Base-by-base conservation (phyloP, 352 stramenopile genomes). In the Pythium phragmitis region DNA sequence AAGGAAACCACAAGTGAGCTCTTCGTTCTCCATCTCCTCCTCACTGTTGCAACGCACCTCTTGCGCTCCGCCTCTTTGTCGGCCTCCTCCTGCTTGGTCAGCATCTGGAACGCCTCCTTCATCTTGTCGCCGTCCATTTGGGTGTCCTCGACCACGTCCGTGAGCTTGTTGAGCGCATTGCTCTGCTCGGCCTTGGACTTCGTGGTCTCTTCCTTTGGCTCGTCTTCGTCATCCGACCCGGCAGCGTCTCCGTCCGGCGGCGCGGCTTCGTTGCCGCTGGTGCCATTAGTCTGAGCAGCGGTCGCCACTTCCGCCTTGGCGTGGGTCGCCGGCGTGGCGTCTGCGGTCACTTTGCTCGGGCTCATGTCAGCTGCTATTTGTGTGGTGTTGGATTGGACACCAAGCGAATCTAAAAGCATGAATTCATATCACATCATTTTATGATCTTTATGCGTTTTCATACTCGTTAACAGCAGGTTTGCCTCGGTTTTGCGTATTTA, bases 101-200 rank as follows among this genome's bases (percentile, higher is more conserved):
- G 67, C 51, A 79, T 74, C 63, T 82, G 68, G 62, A 95, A 92
- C 30, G 86, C 83, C 58, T 86, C 57, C 67, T 91, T 92, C 84
- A 94, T 92, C 75, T 91, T 92, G 79, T 93, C 88, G 50, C 88
- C 84, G 77, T 95, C 87, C 80, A 95, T 89, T 55, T 91, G 77
- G 67, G 91, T 93, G 71, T 95, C 86, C 72, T 92, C 85, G 43
- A 92, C 85, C 33, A 86, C 73, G 64, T 95, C 87, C 45, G 82
- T 92, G 60, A 95, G 80, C 65, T 92, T 95, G 56, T 94, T 75
- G 70, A 95, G 85, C 28, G 87, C 87, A 48, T 53, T 89, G 67
- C 74, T 91, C 68, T 91, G 84, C 50, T 95, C 87, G 43, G 87
- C 82, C 67, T 94, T 84, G 74, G 79, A 92, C 76, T 93, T 93